phyloP scores from a whole-genome alignment of 2,329 filamentous ascomycete species.

The Trichoderma guizhouense region DNA sequence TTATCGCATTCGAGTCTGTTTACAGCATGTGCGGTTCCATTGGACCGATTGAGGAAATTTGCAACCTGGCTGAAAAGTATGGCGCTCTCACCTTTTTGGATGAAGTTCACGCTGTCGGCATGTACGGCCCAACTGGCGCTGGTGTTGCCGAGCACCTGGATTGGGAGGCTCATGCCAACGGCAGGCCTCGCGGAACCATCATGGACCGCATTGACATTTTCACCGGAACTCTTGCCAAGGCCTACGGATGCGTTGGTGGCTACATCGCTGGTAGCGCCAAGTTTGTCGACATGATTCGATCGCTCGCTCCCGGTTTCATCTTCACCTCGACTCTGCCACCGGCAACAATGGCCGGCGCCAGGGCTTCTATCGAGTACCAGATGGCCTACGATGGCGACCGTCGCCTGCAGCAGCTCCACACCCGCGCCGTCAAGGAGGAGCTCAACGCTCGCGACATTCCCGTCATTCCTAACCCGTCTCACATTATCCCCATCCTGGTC shows the following conservation, averaged over 20 bases:
- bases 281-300: constrained; percentile 89
- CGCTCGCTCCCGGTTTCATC: constrained; percentile 94
- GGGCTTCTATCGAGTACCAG: constrained; percentile 91
- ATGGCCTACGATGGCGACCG: constrained; percentile 81
- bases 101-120: constrained; percentile 97
- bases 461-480: constrained; percentile 94
- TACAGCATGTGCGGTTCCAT: constrained; percentile 99
- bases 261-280: constrained; percentile 90
- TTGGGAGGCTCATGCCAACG: constrained; percentile 77
- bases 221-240: constrained; percentile 94
- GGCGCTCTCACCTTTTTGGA: constrained; percentile 96
- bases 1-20: constrained; percentile 97
- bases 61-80: constrained; percentile 95
- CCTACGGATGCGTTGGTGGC: constrained; percentile 94
- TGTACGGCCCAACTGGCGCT: constrained; percentile 95
- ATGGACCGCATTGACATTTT: constrained; percentile 98
- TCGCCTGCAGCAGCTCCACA: constrained; percentile 91
- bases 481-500: constrained; percentile 92
- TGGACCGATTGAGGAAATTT: constrained; percentile 92
- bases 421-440: constrained; percentile 85
- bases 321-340: constrained; percentile 97
- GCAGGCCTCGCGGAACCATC: constrained; percentile 73
- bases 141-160: constrained; percentile 97
- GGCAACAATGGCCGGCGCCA: constrained; percentile 93
- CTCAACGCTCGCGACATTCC: constrained; percentile 79